Percentiles rank a stretch among this genome's conserved stretches.
phyloP scores from a whole-genome alignment of 768 basidiomycete genomes.

The Paxillus ammoniavirescens region DNA sequence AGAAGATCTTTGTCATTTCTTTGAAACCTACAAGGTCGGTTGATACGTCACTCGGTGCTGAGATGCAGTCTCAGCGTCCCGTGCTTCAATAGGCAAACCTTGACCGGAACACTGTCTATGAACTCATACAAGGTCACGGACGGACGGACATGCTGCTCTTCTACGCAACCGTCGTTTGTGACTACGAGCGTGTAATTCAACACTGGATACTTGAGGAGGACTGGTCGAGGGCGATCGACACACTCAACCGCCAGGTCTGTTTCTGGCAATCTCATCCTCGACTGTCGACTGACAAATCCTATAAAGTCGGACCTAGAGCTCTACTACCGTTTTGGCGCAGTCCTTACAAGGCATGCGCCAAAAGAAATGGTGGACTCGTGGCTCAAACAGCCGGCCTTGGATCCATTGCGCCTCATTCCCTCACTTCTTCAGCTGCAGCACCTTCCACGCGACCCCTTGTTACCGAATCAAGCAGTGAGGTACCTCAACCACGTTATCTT shows the following conservation, averaged over 20 bases:
- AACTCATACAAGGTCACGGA: conserved; percentile 91
- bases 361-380: conserved; percentile 92
- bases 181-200: conserved; percentile 81
- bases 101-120: conserved; percentile 83
- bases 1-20: conserved; percentile 90
- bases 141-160: conserved; percentile 89
- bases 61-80: neutral
- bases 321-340: conserved; percentile 91
- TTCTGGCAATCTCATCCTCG: neutral
- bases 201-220: conserved; percentile 92
- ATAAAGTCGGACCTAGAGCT: conserved; percentile 76
- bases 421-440: conserved; percentile 83
- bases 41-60: neutral
- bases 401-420: conserved; percentile 85
- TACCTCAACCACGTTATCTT: conserved; percentile 87
- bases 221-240: conserved; percentile 87
- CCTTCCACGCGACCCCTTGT: conserved; percentile 64
- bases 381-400: conserved; percentile 77
- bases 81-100: conserved; percentile 64
- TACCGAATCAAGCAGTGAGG: conserved; percentile 83
- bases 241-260: conserved; percentile 83
- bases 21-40: conserved; percentile 88
- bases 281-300: conserved; percentile 2
- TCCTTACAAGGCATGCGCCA: conserved; percentile 81
- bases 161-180: conserved; percentile 80